Conservation (phyloP, 23 red algal species). For the Chondrus crispus region DNA sequence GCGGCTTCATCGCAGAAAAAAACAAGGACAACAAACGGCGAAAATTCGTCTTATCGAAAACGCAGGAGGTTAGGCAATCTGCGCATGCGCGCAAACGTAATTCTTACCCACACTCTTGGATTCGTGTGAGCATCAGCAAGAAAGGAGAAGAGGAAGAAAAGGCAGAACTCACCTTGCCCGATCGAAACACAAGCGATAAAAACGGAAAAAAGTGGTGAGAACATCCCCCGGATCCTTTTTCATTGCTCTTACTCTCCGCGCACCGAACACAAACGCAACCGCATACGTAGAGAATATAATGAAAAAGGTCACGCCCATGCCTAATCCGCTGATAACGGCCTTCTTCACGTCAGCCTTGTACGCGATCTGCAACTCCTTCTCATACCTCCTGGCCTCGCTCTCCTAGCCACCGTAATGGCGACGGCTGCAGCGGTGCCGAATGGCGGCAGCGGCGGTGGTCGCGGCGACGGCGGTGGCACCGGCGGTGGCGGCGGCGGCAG, state of each 20-base stretch:
- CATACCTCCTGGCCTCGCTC: constrained; percentile 64
- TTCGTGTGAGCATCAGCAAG: too few species aligned
- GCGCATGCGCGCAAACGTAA: too few species aligned
- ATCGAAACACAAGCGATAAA: constrained; percentile 89
- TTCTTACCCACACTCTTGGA: too few species aligned
- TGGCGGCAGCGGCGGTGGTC: too few species aligned
- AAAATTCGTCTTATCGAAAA: background rate
- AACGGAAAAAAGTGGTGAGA: constrained; percentile 83
- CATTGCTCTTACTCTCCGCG: constrained; percentile 42
- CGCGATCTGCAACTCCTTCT: constrained; percentile 48
- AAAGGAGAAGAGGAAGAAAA: background rate
- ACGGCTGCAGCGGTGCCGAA: too few species aligned
- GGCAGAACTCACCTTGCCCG: constrained; percentile 67
- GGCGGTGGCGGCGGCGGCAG: too few species aligned
- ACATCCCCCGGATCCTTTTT: constrained; percentile 53
- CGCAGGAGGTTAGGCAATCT: background rate
- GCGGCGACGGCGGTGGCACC: too few species aligned
- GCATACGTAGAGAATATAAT: constrained; percentile 88
- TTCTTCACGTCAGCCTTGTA: constrained; percentile 65
- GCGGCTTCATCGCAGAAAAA: constrained; percentile 14
- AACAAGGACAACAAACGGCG: background rate
- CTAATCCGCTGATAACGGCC: constrained; percentile 50
- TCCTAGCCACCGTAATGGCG: constrained; percentile 73
- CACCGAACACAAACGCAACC: constrained; percentile 86
- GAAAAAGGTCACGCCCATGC: constrained; percentile 88